Evolutionary conservation across 2,329 filamentous ascomycete genomes (phyloP), one percentile per base, ranked within the genome.

Genomic region (Westerdykella sp.): DNA sequence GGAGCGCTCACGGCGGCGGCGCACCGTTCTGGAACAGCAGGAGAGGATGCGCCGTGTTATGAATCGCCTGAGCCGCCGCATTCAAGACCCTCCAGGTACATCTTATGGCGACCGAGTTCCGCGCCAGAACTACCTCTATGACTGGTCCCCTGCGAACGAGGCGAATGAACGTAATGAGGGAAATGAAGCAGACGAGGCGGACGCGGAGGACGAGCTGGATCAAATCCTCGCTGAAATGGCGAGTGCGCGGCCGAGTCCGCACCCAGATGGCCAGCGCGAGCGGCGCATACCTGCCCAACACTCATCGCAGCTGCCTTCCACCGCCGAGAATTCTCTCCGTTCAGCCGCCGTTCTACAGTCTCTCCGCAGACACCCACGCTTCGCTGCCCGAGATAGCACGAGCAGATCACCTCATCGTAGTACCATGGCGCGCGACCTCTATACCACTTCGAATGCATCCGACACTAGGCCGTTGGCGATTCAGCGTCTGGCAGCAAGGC

Each of bases 51-150:
- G 71, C 46, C 56, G 68, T 36, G 68, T 72, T n/a, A 71, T 77
- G 50, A 67, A 65, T 15, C 57, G 69, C 28, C 66, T 70, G 49
- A 66, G 69, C 49, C 30, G 30, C 14, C 65, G 72, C 42, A 63
- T 74, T 28, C 66, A 73, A 47, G 62, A 67, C 39, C 59, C 69
- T 34, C 52, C 62, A 32, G 48, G 50, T 44, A 30, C 52, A 6
- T 72, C 74, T 35, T 81, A 81, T 53, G 73, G 78, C 45, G 71
- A 76, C 49, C 73, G 73, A 39, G 68, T 74, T 7, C 74, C 78
- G 14, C 72, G 71, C 51, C 63, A 72, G 47, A 76, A 79, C 53
- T 73, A 68, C 42, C 64, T 81, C 35, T 81, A 81, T 61, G 78
- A 80, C 58, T 81, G 79, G 79, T 76, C 77, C 28, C 78, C 78